Percentiles rank a stretch among this genome's conserved stretches.
phyloP scores from a whole-genome alignment of 495 filamentous ascomycete species.

The Talaromyces ruber region DNA sequence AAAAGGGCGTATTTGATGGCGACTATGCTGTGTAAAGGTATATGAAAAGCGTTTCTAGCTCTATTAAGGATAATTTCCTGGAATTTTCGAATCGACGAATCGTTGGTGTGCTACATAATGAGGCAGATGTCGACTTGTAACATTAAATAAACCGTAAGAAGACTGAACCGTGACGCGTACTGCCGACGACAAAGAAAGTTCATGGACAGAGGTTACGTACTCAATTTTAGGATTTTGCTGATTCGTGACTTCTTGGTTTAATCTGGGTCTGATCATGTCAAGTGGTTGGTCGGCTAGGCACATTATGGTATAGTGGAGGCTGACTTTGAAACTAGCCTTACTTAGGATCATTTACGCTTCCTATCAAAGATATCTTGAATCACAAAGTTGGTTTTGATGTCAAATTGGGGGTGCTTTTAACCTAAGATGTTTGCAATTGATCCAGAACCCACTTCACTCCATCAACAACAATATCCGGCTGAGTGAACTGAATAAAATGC shows the following conservation, averaged over 20 bases:
- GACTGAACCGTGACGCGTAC: no score
- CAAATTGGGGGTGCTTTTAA: no score
- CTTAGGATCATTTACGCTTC: no score
- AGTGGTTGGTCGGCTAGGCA: not conserved
- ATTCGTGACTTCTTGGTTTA: not conserved
- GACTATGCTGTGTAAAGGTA: not conserved
- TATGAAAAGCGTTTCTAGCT: not conserved
- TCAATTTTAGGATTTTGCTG: not conserved
- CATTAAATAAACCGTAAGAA: no score
- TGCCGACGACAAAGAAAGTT: not conserved
- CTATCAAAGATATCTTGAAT: no score
- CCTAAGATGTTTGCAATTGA: constrained; percentile 10
- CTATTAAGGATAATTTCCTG: not conserved
- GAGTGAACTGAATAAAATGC: constrained; percentile 24
- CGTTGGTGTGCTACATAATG: no score
- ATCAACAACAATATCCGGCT: constrained; percentile 15
- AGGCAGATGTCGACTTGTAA: no score
- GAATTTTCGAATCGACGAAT: no score
- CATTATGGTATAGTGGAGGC: no score
- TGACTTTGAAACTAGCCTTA: no score
- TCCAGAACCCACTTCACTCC: constrained; percentile 19
- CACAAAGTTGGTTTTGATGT: no score
- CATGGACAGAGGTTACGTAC: not conserved
- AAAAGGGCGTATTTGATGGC: not conserved
- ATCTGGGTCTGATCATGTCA: not conserved